These are phyloP conservation scores for Conringia planisiliqua DNA, from an alignment of 345 rosid genomes.

Conservation along the genomic window DNA sequence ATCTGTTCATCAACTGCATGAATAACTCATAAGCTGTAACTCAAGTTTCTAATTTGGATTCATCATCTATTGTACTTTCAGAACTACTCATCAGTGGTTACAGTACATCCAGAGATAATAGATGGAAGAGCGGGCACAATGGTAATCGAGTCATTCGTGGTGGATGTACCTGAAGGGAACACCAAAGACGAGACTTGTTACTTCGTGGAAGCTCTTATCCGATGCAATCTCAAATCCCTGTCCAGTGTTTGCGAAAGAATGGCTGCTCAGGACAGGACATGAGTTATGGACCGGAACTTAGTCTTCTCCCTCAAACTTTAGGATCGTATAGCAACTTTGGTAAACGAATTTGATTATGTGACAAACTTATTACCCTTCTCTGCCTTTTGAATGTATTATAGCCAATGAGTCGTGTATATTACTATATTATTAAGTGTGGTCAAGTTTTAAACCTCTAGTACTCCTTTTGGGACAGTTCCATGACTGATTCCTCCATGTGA, in stretches of 20 bases:
- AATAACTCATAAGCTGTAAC: too few relatives aligned
- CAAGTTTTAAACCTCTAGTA: background rate
- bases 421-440: background rate
- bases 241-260: constrained; percentile 88
- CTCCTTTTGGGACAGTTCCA: background rate
- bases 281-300: constrained; percentile 27
- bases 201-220: constrained; percentile 77
- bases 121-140: constrained; percentile 82
- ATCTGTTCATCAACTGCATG: too few relatives aligned
- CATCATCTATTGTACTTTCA: constrained; percentile 32
- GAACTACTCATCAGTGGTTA: constrained; percentile 85
- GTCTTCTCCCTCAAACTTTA: background rate
- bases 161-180: constrained; percentile 92
- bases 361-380: background rate
- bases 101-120: constrained; percentile 80
- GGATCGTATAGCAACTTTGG: constrained; percentile 1
- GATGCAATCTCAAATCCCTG: constrained; percentile 83
- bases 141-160: constrained; percentile 84
- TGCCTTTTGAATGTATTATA: constrained; percentile 6
- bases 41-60: background rate
- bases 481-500: background rate
- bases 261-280: constrained; percentile 52
- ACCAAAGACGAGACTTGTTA: constrained; percentile 84
- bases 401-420: background rate
- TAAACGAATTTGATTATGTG: background rate